Base-by-base conservation (phyloP, 163 green algal species). In the Prototheca stagnorum region DNA sequence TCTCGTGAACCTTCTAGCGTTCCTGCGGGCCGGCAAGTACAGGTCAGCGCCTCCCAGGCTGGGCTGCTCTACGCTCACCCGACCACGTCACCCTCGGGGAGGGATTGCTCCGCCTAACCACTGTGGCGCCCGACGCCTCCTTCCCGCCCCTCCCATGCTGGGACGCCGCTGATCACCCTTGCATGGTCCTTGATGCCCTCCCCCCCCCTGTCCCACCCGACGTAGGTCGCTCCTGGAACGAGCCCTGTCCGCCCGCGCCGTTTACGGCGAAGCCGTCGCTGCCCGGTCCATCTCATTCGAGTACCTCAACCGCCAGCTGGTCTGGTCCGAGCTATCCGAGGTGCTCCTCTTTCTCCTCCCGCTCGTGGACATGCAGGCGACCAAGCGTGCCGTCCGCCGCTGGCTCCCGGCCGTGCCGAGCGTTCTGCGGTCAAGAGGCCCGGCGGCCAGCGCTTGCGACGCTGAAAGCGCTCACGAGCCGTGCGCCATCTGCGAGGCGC, bases 261-360 rank as follows among this genome's bases (percentile, higher is more conserved):
- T 93, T 37, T 93, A 92, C 60, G 40, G 52, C 20, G 61, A 77
- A 45, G 63, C 79, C 5, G 51, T 50, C 39, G 80, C 84, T 58
- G 61, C 59, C 0, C 68, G 82, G 0, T 55, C 80, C 21, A 75
- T 93, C 44, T 77, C 55, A 35, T 95, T 91, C 57, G 86, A 96
- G 63, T 94, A 94, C 58, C 73, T 96, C 31, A 96, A 95, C 68
- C 66, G 86, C 7, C 84, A 95, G 68, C 72, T 96, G 44, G 77
- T 86, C 4, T 85, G 72, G 75, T 65, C 81, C 37, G 80, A 93
- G 74, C 59, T 94, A 21, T 75, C 64, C 1, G 83, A 94, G 60
- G 56, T 91, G 14, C 65, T 92, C 56, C 56, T 93, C 22, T 84
- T 88, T 33, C 26, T 87, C 47, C 67, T 94, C 61, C 84, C 84